phyloP scores from a whole-genome alignment of 108 stramenopile species.

The Cyclostephanos tholiformis region DNA sequence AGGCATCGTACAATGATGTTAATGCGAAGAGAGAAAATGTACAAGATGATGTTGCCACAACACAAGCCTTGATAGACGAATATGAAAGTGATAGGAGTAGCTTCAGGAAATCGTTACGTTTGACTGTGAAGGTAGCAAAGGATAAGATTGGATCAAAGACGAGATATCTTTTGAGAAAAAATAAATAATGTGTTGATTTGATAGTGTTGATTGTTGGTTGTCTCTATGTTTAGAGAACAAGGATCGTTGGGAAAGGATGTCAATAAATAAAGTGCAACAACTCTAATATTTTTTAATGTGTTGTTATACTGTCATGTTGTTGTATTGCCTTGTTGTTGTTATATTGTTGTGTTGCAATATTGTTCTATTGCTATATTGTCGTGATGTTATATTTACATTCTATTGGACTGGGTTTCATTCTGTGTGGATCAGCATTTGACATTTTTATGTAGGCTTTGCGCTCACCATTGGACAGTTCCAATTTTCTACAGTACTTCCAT shows the following conservation, averaged over 20 bases:
- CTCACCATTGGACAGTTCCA: no score
- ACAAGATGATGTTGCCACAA: slow-evolving; percentile 11
- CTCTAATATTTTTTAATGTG: no score
- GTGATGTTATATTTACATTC: no score
- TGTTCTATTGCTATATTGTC: no score
- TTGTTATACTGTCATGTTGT: no score
- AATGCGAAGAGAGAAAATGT: slow-evolving; percentile 15
- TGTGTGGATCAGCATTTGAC: no score
- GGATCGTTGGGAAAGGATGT: neutral
- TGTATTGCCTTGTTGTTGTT: no score
- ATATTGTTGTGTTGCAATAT: no score
- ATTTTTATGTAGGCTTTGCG: no score
- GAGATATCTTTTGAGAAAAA: slow-evolving; percentile 18
- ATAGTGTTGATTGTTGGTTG: neutral
- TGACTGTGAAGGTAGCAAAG: slow-evolving; percentile 35
- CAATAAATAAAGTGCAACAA: no score
- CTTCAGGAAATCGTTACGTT: slow-evolving; percentile 32
- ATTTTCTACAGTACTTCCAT: no score
- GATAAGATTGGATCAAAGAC: slow-evolving; percentile 42
- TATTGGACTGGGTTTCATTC: no score
- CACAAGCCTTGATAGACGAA: slow-evolving; percentile 27
- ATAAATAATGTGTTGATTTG: slow-evolving; percentile 1
- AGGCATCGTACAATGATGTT: slow-evolving; percentile 15
- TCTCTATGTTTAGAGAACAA: neutral
- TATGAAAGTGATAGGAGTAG: slow-evolving; percentile 33